Evolutionary conservation across 2,329 filamentous ascomycete species (phyloP), one percentile per base, ranked within the genome.

Genomic region (Apiospora rasikravindrae): DNA sequence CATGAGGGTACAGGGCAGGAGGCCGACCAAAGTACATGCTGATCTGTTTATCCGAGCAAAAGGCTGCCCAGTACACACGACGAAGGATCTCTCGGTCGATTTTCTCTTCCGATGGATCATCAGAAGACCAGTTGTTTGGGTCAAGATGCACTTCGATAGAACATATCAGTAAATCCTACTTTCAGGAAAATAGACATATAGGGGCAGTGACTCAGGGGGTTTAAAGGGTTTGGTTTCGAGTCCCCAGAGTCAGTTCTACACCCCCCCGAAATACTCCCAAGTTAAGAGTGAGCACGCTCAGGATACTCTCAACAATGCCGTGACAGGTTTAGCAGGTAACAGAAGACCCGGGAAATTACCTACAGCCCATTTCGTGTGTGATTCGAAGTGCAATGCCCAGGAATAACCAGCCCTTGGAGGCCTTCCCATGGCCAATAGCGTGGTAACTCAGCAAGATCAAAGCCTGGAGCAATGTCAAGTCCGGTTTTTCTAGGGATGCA

Each of bases 311-410:
- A 10, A 22, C 7, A 16, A 26, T 61, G 29, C 3, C 29, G 53
- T 37, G 8, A 61, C 2, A n/a, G 29, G 29, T 37, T 37, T 7
- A 37, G 29, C 19, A 7, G 29, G 29, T 11, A 6, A 11, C 7
- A n/a, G 29, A n/a, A 11, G 19, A 61, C 16, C n/a, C 16, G 53
- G 11, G 7, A 61, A n/a, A 26, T 44, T 24, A 67, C 64, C 42
- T 45, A 67, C 64, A 80, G 0, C 86, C 86, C 86, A 88, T 88
- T 74, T 86, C 86, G 69, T 87, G 85, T 0, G 85, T 83, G 19
- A 88, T 79, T 5, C 86, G 82, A 73, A 86, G 88, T 11, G 85
- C 85, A 85, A 88, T 87, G 67, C 86, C 85, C 40, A 85, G 86
- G 70, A 86, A 87, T 1, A 87, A 77, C 86, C 86, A 88, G 16